phyloP scores from a whole-genome alignment of 495 filamentous ascomycete genomes.

The Tuber calosporum region DNA sequence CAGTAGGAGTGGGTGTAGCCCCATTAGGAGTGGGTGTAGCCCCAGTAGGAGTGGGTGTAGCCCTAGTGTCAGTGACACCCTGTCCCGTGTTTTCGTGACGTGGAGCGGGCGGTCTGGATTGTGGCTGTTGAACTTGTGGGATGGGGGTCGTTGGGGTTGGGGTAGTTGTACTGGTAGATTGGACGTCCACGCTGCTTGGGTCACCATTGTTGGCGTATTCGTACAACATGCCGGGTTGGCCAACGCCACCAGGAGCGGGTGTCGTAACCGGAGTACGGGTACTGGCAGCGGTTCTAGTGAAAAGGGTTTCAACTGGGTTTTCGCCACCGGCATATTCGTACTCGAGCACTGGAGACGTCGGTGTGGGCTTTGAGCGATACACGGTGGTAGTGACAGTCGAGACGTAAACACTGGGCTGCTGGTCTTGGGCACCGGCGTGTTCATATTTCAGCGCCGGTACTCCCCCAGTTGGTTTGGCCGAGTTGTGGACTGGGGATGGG shows the following conservation, averaged over 20 bases:
- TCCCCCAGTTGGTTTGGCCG: background rate
- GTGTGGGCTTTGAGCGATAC: background rate
- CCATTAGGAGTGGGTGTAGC: too few relatives aligned
- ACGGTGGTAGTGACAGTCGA: background rate
- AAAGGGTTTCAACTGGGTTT: background rate
- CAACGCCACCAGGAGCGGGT: background rate
- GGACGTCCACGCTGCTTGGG: background rate
- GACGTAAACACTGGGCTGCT: background rate
- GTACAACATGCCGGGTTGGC: background rate
- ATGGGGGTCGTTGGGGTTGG: background rate
- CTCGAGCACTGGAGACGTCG: background rate
- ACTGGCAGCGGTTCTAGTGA: background rate
- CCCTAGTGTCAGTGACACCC: background rate
- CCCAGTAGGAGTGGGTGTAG: background rate
- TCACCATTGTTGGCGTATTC: background rate
- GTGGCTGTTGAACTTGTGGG: background rate
- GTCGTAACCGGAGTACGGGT: background rate
- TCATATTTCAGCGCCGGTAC: background rate
- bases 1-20: too few relatives aligned
- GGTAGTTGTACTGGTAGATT: background rate
- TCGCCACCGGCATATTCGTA: background rate
- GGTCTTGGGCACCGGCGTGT: background rate
- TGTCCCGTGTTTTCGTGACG: background rate
- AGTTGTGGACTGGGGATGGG: background rate
- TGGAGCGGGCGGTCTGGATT: background rate